Conservation (phyloP, 73 alveolate genomes). For the Tetrahymena elliotti region DNA sequence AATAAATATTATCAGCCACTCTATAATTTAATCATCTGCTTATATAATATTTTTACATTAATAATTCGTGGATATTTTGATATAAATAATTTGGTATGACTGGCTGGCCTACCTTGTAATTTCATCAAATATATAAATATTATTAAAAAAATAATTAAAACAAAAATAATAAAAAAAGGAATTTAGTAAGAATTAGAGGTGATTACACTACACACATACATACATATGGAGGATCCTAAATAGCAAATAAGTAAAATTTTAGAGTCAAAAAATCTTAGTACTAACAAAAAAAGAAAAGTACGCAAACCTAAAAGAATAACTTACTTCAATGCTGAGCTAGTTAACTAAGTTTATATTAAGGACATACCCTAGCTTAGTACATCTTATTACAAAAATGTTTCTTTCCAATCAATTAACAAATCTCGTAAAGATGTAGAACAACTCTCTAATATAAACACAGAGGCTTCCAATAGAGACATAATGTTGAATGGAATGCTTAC, state of each 20-base stretch:
- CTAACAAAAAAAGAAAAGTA: not conserved
- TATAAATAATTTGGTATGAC: not conserved
- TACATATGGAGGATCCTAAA: not conserved
- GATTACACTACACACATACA: no score
- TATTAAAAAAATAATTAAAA: no score
- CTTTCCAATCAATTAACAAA: not conserved
- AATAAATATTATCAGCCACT: no score
- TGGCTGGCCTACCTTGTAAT: not conserved
- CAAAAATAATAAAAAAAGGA: not conserved
- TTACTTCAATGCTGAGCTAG: not conserved
- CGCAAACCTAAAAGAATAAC: not conserved
- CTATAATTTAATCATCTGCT: not conserved
- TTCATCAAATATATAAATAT: no score
- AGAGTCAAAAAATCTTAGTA: not conserved
- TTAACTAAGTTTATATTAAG: not conserved
- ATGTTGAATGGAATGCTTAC: not conserved
- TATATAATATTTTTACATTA: no score
- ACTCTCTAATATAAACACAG: not conserved
- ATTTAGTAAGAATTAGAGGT: not conserved
- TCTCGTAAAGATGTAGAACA: not conserved
- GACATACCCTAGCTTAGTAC: not conserved
- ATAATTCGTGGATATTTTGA: not conserved
- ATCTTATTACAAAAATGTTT: not conserved
- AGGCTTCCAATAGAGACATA: not conserved
- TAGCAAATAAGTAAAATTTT: not conserved